Base-by-base conservation (phyloP, 345 rosid species). In the Rhodamnia argentea region DNA sequence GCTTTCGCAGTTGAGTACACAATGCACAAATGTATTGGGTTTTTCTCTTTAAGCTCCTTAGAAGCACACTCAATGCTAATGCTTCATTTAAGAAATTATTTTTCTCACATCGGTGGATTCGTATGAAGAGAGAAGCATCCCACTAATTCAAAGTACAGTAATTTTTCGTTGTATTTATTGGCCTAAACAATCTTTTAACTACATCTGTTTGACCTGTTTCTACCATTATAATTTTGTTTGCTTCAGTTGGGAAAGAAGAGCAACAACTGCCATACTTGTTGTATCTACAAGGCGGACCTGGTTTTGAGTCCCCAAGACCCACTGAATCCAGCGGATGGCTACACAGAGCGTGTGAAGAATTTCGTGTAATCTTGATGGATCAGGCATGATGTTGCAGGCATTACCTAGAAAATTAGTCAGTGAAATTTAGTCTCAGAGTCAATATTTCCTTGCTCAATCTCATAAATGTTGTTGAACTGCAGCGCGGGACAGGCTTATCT, bases 401-500 rank as follows among this genome's bases (percentile, higher is more conserved):
- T 51, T 85, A 40, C 7, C n/a, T 59, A 12, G 64, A 85, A 26
- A 22, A 14, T 51, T 16, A 15, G 24, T 40, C 24, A 40, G 1
- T 27, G 20, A 24, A 85, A 53, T 86, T 50, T 16, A n/a, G 40
- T 83, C 13, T 42, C 13, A 74, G 52, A 81, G 56, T 47, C 82
- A 26, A 59, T 10, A 9, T 89, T 27, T 85, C 57, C 27, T 55
- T 37, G 78, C 52, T 85, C 20, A 5, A 82, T 83, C 86, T 84
- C 29, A 32, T 88, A 51, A 32, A 40, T 57, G 56, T 86, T 50
- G 51, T 85, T 84, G 83, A 70, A 70, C 51, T 93, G 90, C 96
- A 97, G 99, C 91, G 98, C 90, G 99, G 99, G 92, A 97, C 99
- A 70, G 99, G 99, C 56, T 91, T 93, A 52, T 97, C 99, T 59